Conservation (phyloP, 305 asterid genomes). For the Fraxinus baroniana region DNA sequence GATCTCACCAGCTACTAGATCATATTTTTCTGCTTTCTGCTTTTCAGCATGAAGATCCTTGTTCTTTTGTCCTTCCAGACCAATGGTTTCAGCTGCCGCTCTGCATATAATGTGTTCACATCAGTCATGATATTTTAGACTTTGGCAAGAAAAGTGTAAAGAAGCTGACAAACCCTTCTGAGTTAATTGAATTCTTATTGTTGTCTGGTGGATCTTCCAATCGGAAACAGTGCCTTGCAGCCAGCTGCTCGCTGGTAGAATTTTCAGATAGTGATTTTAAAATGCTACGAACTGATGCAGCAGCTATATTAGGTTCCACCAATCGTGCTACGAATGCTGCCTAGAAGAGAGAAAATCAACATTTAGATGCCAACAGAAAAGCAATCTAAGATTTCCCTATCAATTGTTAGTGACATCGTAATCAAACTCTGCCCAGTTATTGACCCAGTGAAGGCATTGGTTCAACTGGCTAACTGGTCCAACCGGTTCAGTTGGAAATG, state of each 20-base stretch:
- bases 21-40: slow-evolving; percentile 43
- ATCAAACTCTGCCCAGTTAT: neutral
- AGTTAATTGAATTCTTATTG: slow-evolving; percentile 34
- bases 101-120: slow-evolving; percentile 48
- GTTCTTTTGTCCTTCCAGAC: slow-evolving; percentile 39
- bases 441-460: neutral
- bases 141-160: slow-evolving; percentile 17
- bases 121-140: slow-evolving; percentile 27
- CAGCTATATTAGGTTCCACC: slow-evolving; percentile 76
- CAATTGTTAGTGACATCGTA: neutral
- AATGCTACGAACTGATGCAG: slow-evolving; percentile 71
- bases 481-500: neutral
- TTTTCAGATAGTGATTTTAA: slow-evolving; percentile 59
- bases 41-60: slow-evolving; percentile 40
- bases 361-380: slow-evolving; percentile 23
- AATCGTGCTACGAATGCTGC: slow-evolving; percentile 80
- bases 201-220: slow-evolving; percentile 90
- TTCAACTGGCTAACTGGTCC: neutral
- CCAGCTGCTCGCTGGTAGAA: slow-evolving; percentile 70
- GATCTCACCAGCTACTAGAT: slow-evolving; percentile 33
- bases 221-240: slow-evolving; percentile 82
- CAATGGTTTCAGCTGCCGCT: slow-evolving; percentile 41
- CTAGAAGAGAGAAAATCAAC: slow-evolving; percentile 43
- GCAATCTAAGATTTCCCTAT: neutral
- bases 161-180: slow-evolving; percentile 59